phyloP scores from a whole-genome alignment of 192 early-diverging fungal genomes.

The Thamnidium elegans region DNA sequence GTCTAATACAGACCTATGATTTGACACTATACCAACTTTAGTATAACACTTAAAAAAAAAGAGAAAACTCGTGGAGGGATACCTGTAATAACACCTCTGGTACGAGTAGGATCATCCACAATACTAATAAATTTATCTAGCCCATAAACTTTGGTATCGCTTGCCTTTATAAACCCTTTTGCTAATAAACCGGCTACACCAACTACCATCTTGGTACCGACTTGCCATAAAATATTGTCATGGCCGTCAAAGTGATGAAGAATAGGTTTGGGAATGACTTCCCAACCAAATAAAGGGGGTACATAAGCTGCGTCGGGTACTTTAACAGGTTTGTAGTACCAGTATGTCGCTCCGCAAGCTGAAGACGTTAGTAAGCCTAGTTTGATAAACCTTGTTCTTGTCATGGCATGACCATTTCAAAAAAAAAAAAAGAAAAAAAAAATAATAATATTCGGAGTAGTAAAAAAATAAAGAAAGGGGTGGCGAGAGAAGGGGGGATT shows the following conservation, averaged over 20 bases:
- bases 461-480: slow-evolving; percentile 4
- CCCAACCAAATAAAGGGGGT: slow-evolving; percentile 21
- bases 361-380: not conserved
- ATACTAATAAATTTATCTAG: slow-evolving; percentile 59
- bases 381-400: not conserved
- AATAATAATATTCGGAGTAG: not conserved
- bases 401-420: slow-evolving; percentile 1
- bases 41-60: too few relatives aligned
- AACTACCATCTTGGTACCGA: slow-evolving; percentile 17
- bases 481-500: too few relatives aligned
- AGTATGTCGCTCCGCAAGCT: slow-evolving; percentile 1
- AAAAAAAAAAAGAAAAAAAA: slow-evolving; percentile 1
- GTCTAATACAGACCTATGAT: slow-evolving; percentile 72
- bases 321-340: not conserved
- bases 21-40: slow-evolving; percentile 48
- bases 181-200: slow-evolving; percentile 24
- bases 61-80: not conserved
- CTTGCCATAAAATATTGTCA: slow-evolving; percentile 28
- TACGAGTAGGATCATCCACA: slow-evolving; percentile 53
- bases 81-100: slow-evolving; percentile 65
- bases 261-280: slow-evolving; percentile 16
- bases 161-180: slow-evolving; percentile 34
- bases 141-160: slow-evolving; percentile 43
- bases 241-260: slow-evolving; percentile 4
- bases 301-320: not conserved